Evolutionary conservation across 2,329 filamentous ascomycete species (phyloP), one percentile per base, ranked within the genome.

Genomic region (Phialophora macrospora): DNA sequence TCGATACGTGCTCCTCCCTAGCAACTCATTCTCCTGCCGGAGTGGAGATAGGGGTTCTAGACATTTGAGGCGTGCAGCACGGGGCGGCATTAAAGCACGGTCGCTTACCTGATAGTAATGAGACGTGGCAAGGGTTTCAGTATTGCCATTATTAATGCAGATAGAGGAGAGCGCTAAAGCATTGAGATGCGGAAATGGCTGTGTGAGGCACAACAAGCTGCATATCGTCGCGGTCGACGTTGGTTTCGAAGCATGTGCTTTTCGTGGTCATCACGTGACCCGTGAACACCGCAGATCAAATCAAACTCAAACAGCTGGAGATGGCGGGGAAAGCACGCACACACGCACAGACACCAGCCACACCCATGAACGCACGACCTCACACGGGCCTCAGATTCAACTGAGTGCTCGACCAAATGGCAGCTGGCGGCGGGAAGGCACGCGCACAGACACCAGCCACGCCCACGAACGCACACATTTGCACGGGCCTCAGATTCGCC

Each of bases 91-190:
- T 5, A 30, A 60, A 34, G 28, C 30, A 58, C 20, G 52, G 55
- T 59, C 55, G 46, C 54, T 44, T 63, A 52, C 54, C 46, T 30
- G 55, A 58, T 58, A 52, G 52, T 17, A 22, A 63, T 49, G 30
- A 28, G 9, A 58, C 54, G 44, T 57, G 61, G 44, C 54, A 57
- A 57, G 46, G 28, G 30, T 32, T 30, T 32, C 44, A n/a, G 32
- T 52, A 41, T 54, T 38, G 46, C 22, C 61, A 63, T 63, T 63
- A 58, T 38, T 58, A 64, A 64, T 64, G 30, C 48, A 55, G 51
- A 58, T 32, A 51, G 44, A 20, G 38, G 17, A 44, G 24, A 28
- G 60, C 60, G 52, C 41, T 32, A 57, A 56, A 12, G 28, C 12
- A 24, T 3, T 20, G 26, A 30, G 26, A 8, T 30, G 28, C 26